Evolutionary conservation across 495 filamentous ascomycete genomes (phyloP).

Genomic region (Cudoniella acicularis): DNA sequence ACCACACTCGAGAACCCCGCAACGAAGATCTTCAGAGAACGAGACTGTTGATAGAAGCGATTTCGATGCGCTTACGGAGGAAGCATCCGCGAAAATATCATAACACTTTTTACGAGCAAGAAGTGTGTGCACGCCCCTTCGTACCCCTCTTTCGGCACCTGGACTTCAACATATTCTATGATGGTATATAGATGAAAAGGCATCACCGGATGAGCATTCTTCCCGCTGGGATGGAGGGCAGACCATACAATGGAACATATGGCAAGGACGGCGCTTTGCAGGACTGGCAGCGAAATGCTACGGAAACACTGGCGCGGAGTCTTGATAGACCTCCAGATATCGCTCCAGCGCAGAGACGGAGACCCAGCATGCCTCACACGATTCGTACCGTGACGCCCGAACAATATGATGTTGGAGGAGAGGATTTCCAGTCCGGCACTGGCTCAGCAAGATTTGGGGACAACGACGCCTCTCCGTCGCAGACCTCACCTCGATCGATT

Average conservation of each 20-base stretch:
- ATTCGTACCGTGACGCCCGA: slow-evolving; percentile 55
- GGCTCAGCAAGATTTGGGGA: slow-evolving; percentile 14
- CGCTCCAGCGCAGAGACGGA: slow-evolving; percentile 17
- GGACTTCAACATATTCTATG: background rate
- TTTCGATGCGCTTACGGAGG: too few relatives aligned
- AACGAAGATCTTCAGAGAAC: too few relatives aligned
- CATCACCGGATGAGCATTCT: slow-evolving; percentile 32
- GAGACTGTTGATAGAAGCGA: too few relatives aligned
- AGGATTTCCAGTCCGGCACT: slow-evolving; percentile 20
- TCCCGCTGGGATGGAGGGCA: slow-evolving; percentile 30
- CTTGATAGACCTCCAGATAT: slow-evolving; percentile 23
- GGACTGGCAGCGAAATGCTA: slow-evolving; percentile 34
- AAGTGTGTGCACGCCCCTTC: background rate
- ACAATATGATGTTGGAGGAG: slow-evolving; percentile 28
- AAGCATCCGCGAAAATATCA: too few relatives aligned
- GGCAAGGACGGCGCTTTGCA: slow-evolving; percentile 28
- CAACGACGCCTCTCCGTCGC: slow-evolving; percentile 19
- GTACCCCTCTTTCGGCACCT: background rate
- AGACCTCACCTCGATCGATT: slow-evolving; percentile 36
- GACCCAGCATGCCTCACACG: slow-evolving; percentile 30
- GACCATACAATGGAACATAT: slow-evolving; percentile 22
- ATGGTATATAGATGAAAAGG: slow-evolving; percentile 12
- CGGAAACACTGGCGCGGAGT: slow-evolving; percentile 26
- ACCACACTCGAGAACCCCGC: background rate
- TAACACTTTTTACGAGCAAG: too few relatives aligned